Percentiles rank a stretch among this genome's conserved stretches.
Evolutionary conservation across 1,139 yeast genomes (phyloP).

Genomic region (Torulaspora pretoriensis): DNA sequence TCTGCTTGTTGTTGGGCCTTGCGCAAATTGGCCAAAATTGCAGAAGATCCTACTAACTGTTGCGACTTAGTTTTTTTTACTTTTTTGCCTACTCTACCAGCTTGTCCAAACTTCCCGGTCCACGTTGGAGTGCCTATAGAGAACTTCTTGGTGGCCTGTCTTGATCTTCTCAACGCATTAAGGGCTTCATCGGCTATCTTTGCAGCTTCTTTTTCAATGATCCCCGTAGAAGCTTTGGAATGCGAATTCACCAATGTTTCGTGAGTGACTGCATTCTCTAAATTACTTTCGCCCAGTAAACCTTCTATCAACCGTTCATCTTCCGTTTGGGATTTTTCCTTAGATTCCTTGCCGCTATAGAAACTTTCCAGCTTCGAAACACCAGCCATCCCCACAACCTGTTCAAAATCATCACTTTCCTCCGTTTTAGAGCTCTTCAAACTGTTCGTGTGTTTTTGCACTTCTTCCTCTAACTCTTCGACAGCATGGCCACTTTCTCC

Average conservation of each 20-base stretch:
- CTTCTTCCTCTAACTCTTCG: conserved; percentile 30
- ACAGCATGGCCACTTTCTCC: conserved; percentile 57
- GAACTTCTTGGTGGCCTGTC: conserved; percentile 58
- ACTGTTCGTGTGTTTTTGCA: conserved; percentile 34
- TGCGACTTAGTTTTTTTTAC: conserved; percentile 11
- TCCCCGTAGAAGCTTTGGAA: conserved; percentile 48
- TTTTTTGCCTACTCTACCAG: conserved; percentile 51
- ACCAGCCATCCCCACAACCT: conserved; percentile 49
- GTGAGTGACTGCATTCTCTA: conserved; percentile 54
- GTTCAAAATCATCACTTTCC: conserved; percentile 53
- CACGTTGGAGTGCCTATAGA: conserved; percentile 87
- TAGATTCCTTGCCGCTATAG: conserved; percentile 49
- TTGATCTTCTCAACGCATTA: conserved; percentile 61
- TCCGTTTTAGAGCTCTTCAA: conserved; percentile 30
- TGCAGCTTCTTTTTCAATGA: conserved; percentile 73
- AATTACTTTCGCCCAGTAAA: conserved; percentile 62
- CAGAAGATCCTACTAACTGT: conserved; percentile 24
- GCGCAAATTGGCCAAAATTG: conserved; percentile 26
- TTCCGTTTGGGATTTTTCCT: conserved; percentile 42
- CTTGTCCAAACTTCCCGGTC: conserved; percentile 89
- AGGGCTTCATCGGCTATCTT: conserved; percentile 77
- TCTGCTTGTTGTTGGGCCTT: conserved; percentile 18
- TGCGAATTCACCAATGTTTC: conserved; percentile 65
- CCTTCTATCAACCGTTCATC: conserved; percentile 71
- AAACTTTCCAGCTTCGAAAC: conserved; percentile 44